Evolutionary conservation across 1,139 yeast genomes (phyloP), one percentile per base, ranked within the genome.

Genomic region (Taphrina wiesneri): DNA sequence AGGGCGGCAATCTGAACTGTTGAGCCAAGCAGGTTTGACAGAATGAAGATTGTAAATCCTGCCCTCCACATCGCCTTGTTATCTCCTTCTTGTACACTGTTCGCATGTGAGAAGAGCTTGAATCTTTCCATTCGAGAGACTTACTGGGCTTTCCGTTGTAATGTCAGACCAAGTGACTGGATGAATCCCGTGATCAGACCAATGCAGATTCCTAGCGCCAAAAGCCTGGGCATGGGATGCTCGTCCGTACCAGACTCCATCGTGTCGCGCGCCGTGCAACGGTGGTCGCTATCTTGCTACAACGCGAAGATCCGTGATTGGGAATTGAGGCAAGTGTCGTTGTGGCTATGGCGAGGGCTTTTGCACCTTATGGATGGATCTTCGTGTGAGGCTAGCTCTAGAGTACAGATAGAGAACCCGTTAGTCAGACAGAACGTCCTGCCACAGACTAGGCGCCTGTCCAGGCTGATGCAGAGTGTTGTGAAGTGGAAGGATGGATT

Each of bases 1-100:
- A 91, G 79, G 0, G 96, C 88, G 1, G 95, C 84, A 51, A 91
- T 86, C 75, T 91, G 97, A 41, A 90, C 87, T 36, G 88, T 80
- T 2, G 95, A 87, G 0, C 97, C 97, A 62, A 90, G 78, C 1
- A 91, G 78, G 71, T 90, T 91, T 59, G 96, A 86, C 11, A 83
- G 73, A 41, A 91, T 81, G 75, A 91, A 91, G 62, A 91, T 75
- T 17, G 81, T 71, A 67, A 91, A 84, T 1, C 97, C 97, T 36
- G 83, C 69, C 53, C 89, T 80, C 97, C 97, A 90, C 74, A 88
- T 78, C 19, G 57, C 41, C 21, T 60, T 60, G 13, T 54, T 60
- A n/a, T 60, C 52, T 17, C 64, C 64, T 17, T 49, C 64, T 32
- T 60, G 64, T 17, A 60, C 64, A 51, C 64, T 60, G 19, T 17